phyloP scores from a whole-genome alignment of 495 filamentous ascomycete species.

The Talaromyces nanjingensis region DNA sequence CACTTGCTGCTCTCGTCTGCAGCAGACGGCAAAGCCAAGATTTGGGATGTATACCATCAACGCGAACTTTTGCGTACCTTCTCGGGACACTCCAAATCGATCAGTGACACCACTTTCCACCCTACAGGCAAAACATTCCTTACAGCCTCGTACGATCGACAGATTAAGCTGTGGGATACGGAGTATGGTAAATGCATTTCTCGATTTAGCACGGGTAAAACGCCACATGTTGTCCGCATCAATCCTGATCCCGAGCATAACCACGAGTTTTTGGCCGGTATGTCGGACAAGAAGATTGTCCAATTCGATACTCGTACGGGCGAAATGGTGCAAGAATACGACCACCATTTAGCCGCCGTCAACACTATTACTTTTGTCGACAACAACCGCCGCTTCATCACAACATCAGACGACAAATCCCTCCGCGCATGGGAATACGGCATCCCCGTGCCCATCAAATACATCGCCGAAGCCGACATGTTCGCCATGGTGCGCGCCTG shows the following conservation, averaged over 20 bases:
- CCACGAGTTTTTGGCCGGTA: constrained; percentile 89
- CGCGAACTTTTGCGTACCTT: constrained; percentile 84
- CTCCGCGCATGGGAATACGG: constrained; percentile 96
- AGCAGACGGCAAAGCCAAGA: constrained; percentile 84
- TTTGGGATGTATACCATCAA: constrained; percentile 90
- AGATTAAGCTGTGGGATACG: constrained; percentile 97
- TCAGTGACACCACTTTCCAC: constrained; percentile 87
- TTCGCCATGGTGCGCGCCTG: constrained; percentile 79
- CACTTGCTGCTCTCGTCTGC: constrained; percentile 82
- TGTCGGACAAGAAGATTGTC: constrained; percentile 98
- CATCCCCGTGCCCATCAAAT: constrained; percentile 86
- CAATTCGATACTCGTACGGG: constrained; percentile 88
- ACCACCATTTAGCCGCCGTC: constrained; percentile 94
- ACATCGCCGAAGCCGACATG: constrained; percentile 95
- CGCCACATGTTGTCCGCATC: constrained; percentile 90
- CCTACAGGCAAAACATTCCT: constrained; percentile 77
- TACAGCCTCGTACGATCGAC: constrained; percentile 84
- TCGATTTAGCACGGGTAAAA: constrained; percentile 86
- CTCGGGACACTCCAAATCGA: constrained; percentile 80
- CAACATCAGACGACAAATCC: constrained; percentile 93
- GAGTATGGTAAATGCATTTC: constrained; percentile 84
- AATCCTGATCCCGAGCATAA: constrained; percentile 69
- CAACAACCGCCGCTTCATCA: constrained; percentile 91
- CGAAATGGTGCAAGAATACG: constrained; percentile 92
- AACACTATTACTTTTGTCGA: constrained; percentile 98